Percentiles rank a stretch among this genome's conserved stretches.
Conservation (phyloP, 345 rosid genomes). For the Schrenkiella parvula region DNA sequence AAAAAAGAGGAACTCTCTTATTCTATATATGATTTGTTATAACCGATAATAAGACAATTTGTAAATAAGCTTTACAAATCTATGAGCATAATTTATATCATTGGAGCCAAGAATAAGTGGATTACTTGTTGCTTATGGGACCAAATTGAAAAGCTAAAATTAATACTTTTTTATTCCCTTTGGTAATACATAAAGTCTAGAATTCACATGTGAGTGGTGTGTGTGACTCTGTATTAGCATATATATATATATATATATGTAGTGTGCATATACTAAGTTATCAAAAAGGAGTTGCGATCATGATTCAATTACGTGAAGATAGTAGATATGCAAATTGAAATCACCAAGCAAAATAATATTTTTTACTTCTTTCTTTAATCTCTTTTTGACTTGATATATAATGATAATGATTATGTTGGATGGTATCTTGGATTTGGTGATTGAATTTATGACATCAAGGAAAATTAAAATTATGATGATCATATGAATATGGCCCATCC, state of each 20-base stretch:
- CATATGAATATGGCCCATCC: constrained; percentile 21
- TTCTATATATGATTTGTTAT: neutral
- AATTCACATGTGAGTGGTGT: constrained; percentile 13
- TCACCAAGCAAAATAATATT: neutral
- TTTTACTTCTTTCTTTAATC: neutral
- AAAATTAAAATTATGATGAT: constrained; percentile 22
- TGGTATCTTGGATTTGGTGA: constrained; percentile 31
- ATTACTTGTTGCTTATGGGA: neutral
- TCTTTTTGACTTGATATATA: constrained; percentile 30
- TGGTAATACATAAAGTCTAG: constrained; percentile 23
- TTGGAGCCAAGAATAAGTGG: constrained; percentile 1
- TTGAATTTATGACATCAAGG: constrained; percentile 29
- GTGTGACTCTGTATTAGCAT: neutral
- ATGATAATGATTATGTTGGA: constrained; percentile 33
- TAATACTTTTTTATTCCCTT: constrained; percentile 8
- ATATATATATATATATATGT: neutral
- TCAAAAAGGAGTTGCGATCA: neutral
- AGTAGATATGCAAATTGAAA: constrained; percentile 1
- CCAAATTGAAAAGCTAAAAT: constrained; percentile 10
- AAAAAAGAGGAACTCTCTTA: neutral
- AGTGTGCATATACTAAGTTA: neutral
- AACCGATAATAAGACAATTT: neutral
- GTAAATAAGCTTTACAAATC: neutral
- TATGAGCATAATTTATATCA: constrained; percentile 9
- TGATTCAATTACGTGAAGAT: constrained; percentile 11